Conservation (phyloP, 2,329 filamentous ascomycete species). For the Ophiostoma novo-ulmi region DNA sequence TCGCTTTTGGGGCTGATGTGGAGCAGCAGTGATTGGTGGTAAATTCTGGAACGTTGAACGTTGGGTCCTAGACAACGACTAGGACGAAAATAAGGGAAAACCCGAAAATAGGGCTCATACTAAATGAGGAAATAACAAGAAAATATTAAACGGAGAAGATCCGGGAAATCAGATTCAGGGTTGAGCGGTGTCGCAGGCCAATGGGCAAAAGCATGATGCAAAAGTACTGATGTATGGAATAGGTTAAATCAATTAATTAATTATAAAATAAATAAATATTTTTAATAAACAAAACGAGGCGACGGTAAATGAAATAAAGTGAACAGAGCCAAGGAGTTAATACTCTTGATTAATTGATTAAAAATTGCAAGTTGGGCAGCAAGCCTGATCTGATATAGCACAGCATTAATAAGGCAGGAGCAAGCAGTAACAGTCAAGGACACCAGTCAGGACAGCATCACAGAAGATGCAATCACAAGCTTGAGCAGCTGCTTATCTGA, state of each 20-base stretch:
- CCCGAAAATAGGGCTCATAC: background rate
- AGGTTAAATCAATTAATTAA: background rate
- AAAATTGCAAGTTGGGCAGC: background rate
- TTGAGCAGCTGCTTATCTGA: too few species aligned
- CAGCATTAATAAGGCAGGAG: background rate
- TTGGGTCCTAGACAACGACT: background rate
- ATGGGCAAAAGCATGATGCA: background rate
- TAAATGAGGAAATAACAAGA: background rate
- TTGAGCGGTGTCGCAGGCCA: conserved; percentile 1
- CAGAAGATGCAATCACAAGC: background rate
- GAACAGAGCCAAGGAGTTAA: too few species aligned
- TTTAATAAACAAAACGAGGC: background rate
- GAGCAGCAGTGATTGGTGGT: conserved; percentile 8
- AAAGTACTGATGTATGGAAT: background rate
- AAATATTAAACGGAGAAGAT: background rate
- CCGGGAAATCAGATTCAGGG: background rate
- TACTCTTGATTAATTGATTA: background rate
- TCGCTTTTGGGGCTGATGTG: conserved; percentile 12
- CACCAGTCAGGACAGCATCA: background rate
- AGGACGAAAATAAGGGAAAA: background rate
- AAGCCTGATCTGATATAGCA: background rate
- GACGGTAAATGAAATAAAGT: background rate
- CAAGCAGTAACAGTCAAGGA: background rate
- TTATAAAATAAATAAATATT: background rate
- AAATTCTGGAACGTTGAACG: conserved; percentile 4